Evolutionary conservation across 371 early-diverging fungal species (phyloP).

Genomic region (Mortierella sp.): DNA sequence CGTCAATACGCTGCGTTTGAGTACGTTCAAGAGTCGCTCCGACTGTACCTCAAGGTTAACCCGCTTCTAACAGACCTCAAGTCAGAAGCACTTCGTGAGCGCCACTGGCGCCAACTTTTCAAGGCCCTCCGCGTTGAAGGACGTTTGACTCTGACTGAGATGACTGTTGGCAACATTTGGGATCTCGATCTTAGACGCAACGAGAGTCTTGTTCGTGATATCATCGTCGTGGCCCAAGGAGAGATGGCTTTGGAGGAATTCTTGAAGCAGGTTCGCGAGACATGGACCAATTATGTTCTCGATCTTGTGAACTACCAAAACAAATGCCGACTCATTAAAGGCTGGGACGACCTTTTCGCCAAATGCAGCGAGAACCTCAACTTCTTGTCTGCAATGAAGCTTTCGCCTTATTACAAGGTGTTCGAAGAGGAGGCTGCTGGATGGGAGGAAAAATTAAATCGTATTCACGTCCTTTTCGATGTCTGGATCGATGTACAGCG

Average conservation of each 20-base stretch:
- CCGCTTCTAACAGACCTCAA: slow-evolving; percentile 90
- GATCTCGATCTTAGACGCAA: slow-evolving; percentile 91
- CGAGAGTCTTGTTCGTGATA: slow-evolving; percentile 86
- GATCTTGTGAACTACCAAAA: slow-evolving; percentile 98
- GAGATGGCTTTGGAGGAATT: slow-evolving; percentile 99
- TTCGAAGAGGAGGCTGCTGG: slow-evolving; percentile 96
- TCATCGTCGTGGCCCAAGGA: slow-evolving; percentile 95
- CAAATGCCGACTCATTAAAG: slow-evolving; percentile 95
- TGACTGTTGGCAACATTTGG: slow-evolving; percentile 97
- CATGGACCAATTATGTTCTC: slow-evolving; percentile 92
- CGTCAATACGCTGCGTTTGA: slow-evolving; percentile 98
- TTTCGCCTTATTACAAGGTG: slow-evolving; percentile 96
- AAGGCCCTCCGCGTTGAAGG: slow-evolving; percentile 84
- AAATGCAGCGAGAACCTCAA: slow-evolving; percentile 96
- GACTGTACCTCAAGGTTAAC: slow-evolving; percentile 85
- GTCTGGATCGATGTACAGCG: slow-evolving; percentile 99
- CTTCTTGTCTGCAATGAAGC: slow-evolving; percentile 96
- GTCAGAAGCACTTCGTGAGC: slow-evolving; percentile 95
- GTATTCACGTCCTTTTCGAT: slow-evolving; percentile 96
- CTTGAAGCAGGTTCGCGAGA: slow-evolving; percentile 92
- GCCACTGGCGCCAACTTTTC: slow-evolving; percentile 97
- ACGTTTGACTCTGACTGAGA: slow-evolving; percentile 77
- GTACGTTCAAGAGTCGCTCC: slow-evolving; percentile 89
- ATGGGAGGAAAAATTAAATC: slow-evolving; percentile 98
- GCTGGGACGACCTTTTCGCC: slow-evolving; percentile 98